Percentiles rank a stretch among this genome's conserved stretches.
Evolutionary conservation across 1,284 basidiomycete genomes (phyloP).

Genomic region (Ganoderma lingzhi): DNA sequence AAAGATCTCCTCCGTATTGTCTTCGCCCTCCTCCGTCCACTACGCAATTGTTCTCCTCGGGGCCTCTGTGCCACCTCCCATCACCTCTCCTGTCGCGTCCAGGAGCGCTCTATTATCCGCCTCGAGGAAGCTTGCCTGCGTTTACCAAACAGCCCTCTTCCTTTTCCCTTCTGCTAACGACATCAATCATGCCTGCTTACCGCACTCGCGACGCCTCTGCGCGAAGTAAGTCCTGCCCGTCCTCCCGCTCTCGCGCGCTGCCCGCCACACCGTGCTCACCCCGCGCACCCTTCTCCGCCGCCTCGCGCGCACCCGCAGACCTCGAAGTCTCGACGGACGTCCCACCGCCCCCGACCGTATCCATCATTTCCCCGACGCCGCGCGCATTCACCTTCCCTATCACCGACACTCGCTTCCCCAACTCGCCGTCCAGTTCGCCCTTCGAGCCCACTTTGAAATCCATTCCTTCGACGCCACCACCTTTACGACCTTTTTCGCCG

Average conservation of each 20-base stretch:
- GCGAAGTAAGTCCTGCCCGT: conserved; percentile 57
- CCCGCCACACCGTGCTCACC: conserved; percentile 25
- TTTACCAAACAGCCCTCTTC: conserved; percentile 38
- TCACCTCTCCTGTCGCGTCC: conserved; percentile 38
- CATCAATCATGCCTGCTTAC: conserved; percentile 74
- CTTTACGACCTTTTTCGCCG: conserved; percentile 48
- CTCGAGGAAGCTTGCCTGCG: conserved; percentile 42
- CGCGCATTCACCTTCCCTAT: conserved; percentile 77
- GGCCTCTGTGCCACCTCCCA: conserved; percentile 44
- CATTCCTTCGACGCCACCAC: conserved; percentile 55
- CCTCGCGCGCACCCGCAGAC: conserved; percentile 49
- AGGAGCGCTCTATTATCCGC: conserved; percentile 43
- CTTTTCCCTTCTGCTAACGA: conserved; percentile 41
- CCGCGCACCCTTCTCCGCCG: conserved; percentile 38
- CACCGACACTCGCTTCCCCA: conserved; percentile 71
- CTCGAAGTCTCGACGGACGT: conserved; percentile 78
- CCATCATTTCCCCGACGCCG: conserved; percentile 79
- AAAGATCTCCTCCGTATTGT: conserved; percentile 70
- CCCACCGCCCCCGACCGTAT: conserved; percentile 62
- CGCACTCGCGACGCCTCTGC: conserved; percentile 76
- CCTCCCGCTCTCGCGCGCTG: conserved; percentile 8
- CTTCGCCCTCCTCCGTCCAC: conserved; percentile 64
- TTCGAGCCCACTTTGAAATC: conserved; percentile 73
- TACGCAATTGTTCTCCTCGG: conserved; percentile 66
- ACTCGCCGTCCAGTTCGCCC: conserved; percentile 65